Conservation (phyloP, 306 rosid species). For the Gillenia trifoliata region DNA sequence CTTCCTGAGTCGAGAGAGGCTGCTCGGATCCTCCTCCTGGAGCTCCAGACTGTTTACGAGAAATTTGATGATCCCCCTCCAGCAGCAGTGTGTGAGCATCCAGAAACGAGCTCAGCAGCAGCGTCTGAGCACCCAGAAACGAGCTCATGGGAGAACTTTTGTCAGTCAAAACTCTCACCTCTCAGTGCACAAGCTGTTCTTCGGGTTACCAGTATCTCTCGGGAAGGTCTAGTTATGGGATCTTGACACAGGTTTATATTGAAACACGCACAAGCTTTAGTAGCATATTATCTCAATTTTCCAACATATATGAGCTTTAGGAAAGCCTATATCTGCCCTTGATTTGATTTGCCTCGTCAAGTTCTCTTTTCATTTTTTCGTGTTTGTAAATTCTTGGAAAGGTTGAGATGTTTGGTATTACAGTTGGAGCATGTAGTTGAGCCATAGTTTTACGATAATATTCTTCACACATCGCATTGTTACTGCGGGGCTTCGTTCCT, state of each 20-base stretch:
- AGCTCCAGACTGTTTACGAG: slow-evolving; percentile 73
- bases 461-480: background rate
- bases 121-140: slow-evolving; percentile 30
- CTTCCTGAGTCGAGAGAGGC: slow-evolving; percentile 99
- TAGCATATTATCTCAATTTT: slow-evolving; percentile 4
- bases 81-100: slow-evolving; percentile 19
- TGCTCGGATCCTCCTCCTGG: slow-evolving; percentile 76
- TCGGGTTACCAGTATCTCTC: slow-evolving; percentile 67
- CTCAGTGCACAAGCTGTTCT: slow-evolving; percentile 96
- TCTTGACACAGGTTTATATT: slow-evolving; percentile 45
- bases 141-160: slow-evolving; percentile 84
- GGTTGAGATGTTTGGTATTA: slow-evolving; percentile 49
- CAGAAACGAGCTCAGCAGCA: slow-evolving; percentile 25
- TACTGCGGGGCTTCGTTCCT: background rate
- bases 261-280: slow-evolving; percentile 18
- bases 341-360: slow-evolving; percentile 44
- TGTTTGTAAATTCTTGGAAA: slow-evolving; percentile 58
- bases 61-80: slow-evolving; percentile 44
- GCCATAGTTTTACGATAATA: slow-evolving; percentile 32
- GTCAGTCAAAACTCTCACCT: slow-evolving; percentile 83
- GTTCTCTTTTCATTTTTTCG: slow-evolving; percentile 9
- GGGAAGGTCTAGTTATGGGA: slow-evolving; percentile 61
- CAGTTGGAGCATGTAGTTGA: slow-evolving; percentile 46
- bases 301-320: slow-evolving; percentile 29
- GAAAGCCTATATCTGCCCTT: slow-evolving; percentile 28